Evolutionary conservation across 305 asterid species (phyloP).

Genomic region (Fraxinus latifolia): DNA sequence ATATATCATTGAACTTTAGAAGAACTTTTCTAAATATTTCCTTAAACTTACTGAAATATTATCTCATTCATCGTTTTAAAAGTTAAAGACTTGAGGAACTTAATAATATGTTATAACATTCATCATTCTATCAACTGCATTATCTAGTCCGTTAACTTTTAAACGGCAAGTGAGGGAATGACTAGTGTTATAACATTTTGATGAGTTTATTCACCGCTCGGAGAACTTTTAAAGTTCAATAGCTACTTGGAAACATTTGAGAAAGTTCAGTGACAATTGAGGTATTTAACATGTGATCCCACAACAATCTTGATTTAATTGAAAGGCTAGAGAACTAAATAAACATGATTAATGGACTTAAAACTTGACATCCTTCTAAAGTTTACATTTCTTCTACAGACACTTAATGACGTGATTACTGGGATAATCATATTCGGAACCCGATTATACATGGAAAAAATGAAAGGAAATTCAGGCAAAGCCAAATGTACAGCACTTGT

Average conservation of each 20-base stretch:
- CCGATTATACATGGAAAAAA: constrained; percentile 31
- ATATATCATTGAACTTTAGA: not conserved
- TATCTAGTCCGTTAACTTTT: not conserved
- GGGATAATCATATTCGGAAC: constrained; percentile 26
- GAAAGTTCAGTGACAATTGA: not conserved
- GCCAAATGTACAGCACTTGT: constrained; percentile 24
- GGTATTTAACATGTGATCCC: not conserved
- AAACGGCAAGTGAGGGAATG: not conserved
- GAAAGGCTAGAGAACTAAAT: not conserved
- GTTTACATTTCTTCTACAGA: constrained; percentile 9
- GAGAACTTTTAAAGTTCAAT: not conserved
- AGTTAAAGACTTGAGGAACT: not conserved
- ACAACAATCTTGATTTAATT: not conserved
- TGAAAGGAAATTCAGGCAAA: constrained; percentile 2
- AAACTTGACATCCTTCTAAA: not conserved
- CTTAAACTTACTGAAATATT: not conserved
- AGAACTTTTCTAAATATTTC: too few species aligned
- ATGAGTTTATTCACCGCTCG: not conserved
- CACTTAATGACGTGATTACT: constrained; percentile 21
- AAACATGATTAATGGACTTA: not conserved
- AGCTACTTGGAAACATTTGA: not conserved
- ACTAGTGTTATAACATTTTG: not conserved
- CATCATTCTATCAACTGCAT: not conserved
- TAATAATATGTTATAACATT: not conserved
- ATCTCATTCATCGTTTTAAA: not conserved